Base-by-base conservation (phyloP, 257 asterid species). In the Pogostemon cablin region DNA sequence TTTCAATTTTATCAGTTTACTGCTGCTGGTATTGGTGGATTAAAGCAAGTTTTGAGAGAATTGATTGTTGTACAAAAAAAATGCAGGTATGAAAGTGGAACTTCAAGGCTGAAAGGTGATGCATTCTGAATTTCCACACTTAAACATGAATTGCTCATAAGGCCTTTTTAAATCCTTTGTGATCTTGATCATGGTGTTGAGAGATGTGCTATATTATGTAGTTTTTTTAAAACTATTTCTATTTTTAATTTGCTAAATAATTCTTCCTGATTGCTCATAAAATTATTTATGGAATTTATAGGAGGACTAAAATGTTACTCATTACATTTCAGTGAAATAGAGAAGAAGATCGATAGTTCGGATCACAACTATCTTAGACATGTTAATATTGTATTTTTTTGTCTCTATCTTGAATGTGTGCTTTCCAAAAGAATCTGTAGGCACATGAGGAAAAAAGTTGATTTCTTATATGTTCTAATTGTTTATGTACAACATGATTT, bases 21-120 rank as follows among this genome's bases (percentile, higher is more conserved):
- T 20, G 25, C 25, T 20, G 25, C 25, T 20, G 25, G 25, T 20
- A 20, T 20, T 20, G 25, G 25, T 20, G 25, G 25, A 20, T 20
- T 20, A 20, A 20, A 20, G 25, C 25, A 20, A 20, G 25, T 91
- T 60, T 83, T 95, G 82, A 79, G 96, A 82, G 99, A 95, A 80
- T 80, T 95, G 72, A 95, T 97, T 44, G 79, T 85, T 46, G 97
- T 95, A 25, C 99, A 95, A 96, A 62, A 95, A 15, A 91, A 81
- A 91, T 12, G 93, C 97, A 42, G 97, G 89, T 84, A 87, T 95
- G 82, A 98, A 91, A 88, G 98, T 95, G 52, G 98, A 95, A 77
- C 98, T 95, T 81, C 99, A 95, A 77, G 99, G 99, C 66, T 85
- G 98, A 80, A 95, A 95, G 97, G 98, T 95, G 58, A 77, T 37